A percentile compares a stretch with the other conserved stretches of the same genome.
These are phyloP conservation scores for Trichothecium sympodiale DNA, from an alignment of 2,329 filamentous ascomycete species.

Conservation along the genomic window DNA sequence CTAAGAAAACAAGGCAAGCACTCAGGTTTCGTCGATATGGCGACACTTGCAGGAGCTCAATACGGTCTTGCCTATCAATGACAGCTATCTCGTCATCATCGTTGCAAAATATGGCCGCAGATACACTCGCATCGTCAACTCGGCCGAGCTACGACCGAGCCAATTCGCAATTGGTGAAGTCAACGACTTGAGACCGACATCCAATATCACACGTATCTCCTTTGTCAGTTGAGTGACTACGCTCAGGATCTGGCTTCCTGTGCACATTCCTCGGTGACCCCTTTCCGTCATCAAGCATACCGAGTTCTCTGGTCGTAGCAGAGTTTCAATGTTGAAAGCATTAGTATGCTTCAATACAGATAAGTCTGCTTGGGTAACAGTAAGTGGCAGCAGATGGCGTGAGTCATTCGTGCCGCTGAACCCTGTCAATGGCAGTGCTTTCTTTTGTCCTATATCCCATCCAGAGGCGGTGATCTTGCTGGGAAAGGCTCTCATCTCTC, in stretches of 20 bases:
- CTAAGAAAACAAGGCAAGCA: conserved; percentile 54
- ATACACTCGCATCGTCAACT: too few species aligned
- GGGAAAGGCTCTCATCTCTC: conserved; percentile 52
- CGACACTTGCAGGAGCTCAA: conserved; percentile 44
- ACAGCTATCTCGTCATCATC: too few species aligned
- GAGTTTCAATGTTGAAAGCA: conserved; percentile 48
- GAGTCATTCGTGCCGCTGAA: conserved; percentile 67
- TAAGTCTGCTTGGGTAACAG: conserved; percentile 50
- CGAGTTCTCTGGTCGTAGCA: conserved; percentile 41
- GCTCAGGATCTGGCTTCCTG: too few species aligned
- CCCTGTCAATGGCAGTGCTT: conserved; percentile 42
- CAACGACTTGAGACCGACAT: too few species aligned
- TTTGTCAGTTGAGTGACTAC: too few species aligned
- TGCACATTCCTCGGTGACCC: too few species aligned
- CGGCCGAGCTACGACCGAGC: too few species aligned
- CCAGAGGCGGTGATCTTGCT: conserved; percentile 53
- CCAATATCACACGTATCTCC: too few species aligned
- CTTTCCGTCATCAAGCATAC: conserved; percentile 28
- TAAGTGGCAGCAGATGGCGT: conserved; percentile 45
- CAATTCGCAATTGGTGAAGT: too few species aligned
- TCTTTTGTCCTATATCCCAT: conserved; percentile 43
- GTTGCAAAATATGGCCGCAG: too few species aligned
- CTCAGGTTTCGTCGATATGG: conserved; percentile 45
- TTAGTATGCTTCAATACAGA: conserved; percentile 45
- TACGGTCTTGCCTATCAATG: conserved; percentile 31